A percentile compares a stretch with the other conserved stretches of the same genome.
phyloP scores from a whole-genome alignment of 192 early-diverging fungal genomes.

The Tieghemiomyces parasiticus region DNA sequence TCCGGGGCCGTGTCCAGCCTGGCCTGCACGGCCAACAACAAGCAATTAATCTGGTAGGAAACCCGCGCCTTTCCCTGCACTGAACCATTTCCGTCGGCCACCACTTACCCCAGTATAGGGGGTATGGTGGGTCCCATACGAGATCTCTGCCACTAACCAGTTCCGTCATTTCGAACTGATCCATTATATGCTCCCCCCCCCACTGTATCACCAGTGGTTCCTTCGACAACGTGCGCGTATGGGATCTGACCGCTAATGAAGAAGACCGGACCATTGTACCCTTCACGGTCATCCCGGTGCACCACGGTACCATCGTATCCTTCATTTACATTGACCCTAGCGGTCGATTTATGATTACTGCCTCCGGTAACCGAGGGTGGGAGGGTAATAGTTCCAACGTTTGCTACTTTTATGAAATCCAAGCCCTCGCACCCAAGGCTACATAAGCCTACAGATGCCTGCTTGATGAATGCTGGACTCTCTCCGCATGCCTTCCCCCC shows the following conservation, averaged over 20 bases:
- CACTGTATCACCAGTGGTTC: conserved; percentile 51
- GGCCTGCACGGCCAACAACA: conserved; percentile 55
- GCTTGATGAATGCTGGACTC: too few species aligned
- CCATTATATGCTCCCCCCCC: neutral
- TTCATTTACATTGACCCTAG: conserved; percentile 45
- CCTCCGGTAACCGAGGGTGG: conserved; percentile 94
- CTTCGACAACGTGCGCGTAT: conserved; percentile 81
- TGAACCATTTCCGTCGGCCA: neutral
- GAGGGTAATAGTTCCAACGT: conserved; percentile 72
- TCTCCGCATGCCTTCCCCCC: too few species aligned
- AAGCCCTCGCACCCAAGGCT: too few species aligned
- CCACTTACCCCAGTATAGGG: neutral
- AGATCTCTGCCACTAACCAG: too few species aligned
- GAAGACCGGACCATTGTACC: conserved; percentile 38
- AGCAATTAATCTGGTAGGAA: conserved; percentile 72
- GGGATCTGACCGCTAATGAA: conserved; percentile 51
- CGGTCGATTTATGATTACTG: conserved; percentile 72
- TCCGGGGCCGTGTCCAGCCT: conserved; percentile 81
- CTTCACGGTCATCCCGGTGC: conserved; percentile 88
- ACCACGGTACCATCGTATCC: conserved; percentile 78
- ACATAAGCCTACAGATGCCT: too few species aligned
- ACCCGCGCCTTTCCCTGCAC: neutral
- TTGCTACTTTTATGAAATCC: conserved; percentile 75
- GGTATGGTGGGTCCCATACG: neutral
- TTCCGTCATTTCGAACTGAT: conserved; percentile 2